Evolutionary conservation across 805 yeast species (phyloP).

Genomic region (Hyphopichia homilentoma): DNA sequence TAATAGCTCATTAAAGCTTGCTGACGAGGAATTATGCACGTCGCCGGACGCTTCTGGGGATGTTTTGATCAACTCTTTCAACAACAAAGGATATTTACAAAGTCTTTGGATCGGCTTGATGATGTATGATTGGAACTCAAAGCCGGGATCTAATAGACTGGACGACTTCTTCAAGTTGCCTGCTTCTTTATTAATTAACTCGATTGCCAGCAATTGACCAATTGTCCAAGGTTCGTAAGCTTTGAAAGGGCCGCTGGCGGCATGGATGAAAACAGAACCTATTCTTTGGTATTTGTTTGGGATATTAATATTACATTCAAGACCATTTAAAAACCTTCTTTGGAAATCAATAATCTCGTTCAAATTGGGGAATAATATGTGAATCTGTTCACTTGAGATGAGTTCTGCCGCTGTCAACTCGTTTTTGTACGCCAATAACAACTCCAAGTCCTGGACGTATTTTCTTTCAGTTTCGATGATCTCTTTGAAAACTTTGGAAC

Average conservation of each 20-base stretch:
- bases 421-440: slow-evolving; percentile 59
- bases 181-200: slow-evolving; percentile 65
- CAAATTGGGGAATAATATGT: slow-evolving; percentile 80
- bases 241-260: slow-evolving; percentile 73
- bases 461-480: slow-evolving; percentile 86
- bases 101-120: slow-evolving; percentile 94
- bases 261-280: slow-evolving; percentile 84
- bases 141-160: slow-evolving; percentile 69
- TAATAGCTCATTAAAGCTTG: slow-evolving; percentile 58
- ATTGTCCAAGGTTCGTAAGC: slow-evolving; percentile 94
- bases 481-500: slow-evolving; percentile 80
- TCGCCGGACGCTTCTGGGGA: slow-evolving; percentile 39
- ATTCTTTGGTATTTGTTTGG: slow-evolving; percentile 76
- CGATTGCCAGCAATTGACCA: slow-evolving; percentile 84
- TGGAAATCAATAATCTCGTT: slow-evolving; percentile 86
- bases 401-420: slow-evolving; percentile 65
- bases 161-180: slow-evolving; percentile 52
- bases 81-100: slow-evolving; percentile 87
- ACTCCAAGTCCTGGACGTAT: slow-evolving; percentile 87
- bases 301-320: slow-evolving; percentile 81
- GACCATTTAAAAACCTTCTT: slow-evolving; percentile 79
- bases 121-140: slow-evolving; percentile 84
- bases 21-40: slow-evolving; percentile 13
- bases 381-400: slow-evolving; percentile 74
- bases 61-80: slow-evolving; percentile 68